phyloP scores from a whole-genome alignment of 129 eudicot genomes.

The Pseudognaphalium luteoalbum region DNA sequence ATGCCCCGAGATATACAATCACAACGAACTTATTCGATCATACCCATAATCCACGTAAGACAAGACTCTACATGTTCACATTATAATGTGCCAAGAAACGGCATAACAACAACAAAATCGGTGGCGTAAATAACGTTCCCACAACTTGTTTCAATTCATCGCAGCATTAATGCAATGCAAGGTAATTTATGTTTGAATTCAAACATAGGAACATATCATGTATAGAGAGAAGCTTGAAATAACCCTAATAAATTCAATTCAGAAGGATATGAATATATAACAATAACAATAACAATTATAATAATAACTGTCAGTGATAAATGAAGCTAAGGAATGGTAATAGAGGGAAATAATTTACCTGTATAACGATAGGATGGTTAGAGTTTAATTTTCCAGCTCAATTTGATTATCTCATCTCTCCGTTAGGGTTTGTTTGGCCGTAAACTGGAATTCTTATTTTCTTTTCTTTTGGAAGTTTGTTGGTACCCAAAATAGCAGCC shows the following conservation, averaged over 20 bases:
- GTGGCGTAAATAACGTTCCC: too few relatives aligned
- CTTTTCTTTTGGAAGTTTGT: neutral
- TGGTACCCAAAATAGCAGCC: too few relatives aligned
- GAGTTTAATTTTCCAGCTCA: conserved; percentile 7
- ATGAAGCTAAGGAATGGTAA: neutral
- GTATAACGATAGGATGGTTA: neutral
- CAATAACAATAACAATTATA: neutral
- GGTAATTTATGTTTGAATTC: neutral
- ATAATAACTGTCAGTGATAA: neutral
- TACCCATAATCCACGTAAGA: too few relatives aligned
- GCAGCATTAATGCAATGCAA: neutral
- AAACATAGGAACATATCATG: conserved; percentile 1
- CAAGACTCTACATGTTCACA: too few relatives aligned
- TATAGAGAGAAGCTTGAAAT: neutral
- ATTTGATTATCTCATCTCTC: conserved; percentile 5
- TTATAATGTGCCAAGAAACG: too few relatives aligned
- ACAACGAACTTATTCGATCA: too few relatives aligned
- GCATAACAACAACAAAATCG: too few relatives aligned
- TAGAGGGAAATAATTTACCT: conserved; percentile 4
- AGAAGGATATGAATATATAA: neutral
- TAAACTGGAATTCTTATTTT: conserved; percentile 11
- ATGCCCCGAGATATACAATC: too few relatives aligned
- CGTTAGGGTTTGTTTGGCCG: conserved; percentile 24
- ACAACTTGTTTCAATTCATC: neutral
- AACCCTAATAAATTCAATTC: neutral